These are phyloP conservation scores for Plicaturopsis crispa DNA, from an alignment of 768 basidiomycete species.

Conservation along the genomic window DNA sequence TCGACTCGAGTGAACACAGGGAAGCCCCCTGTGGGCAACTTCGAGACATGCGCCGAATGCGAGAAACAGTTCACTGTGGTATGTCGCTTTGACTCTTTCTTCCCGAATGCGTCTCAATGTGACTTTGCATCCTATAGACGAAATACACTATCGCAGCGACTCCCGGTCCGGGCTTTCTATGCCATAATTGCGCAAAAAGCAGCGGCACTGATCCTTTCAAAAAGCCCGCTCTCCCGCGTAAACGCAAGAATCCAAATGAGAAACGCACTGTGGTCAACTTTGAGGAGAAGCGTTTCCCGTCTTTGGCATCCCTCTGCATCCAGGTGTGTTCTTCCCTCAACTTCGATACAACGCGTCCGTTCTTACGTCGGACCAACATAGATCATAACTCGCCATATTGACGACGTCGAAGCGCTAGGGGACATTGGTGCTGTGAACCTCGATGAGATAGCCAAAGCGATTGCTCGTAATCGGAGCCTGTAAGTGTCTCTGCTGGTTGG, in stretches of 20 bases:
- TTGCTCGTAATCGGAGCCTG: conserved; percentile 78
- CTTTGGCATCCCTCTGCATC: conserved; percentile 76
- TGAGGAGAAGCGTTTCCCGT: conserved; percentile 63
- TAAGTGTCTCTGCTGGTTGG: conserved; percentile 30
- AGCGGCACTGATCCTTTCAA: conserved; percentile 83
- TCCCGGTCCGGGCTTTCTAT: conserved; percentile 71
- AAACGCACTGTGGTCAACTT: conserved; percentile 61
- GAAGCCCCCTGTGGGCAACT: conserved; percentile 71
- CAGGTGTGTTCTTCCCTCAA: conserved; percentile 35
- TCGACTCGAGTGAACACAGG: conserved; percentile 28
- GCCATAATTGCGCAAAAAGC: conserved; percentile 75
- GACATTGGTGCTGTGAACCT: conserved; percentile 82
- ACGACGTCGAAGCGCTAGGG: conserved; percentile 84
- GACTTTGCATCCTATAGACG: conserved; percentile 41
- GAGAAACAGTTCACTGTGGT: conserved; percentile 85
- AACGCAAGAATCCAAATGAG: conserved; percentile 56
- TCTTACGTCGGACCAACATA: conserved; percentile 18
- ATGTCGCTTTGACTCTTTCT: conserved; percentile 20
- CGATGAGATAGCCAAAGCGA: conserved; percentile 75
- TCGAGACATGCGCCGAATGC: conserved; percentile 78
- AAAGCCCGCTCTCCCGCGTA: conserved; percentile 54
- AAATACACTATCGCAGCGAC: conserved; percentile 77
- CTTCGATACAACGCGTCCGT: background rate
- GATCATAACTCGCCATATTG: conserved; percentile 81
- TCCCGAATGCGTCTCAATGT: background rate